Evolutionary conservation across 768 basidiomycete genomes (phyloP), one percentile per base, ranked within the genome.

Genomic region (Kwoniella mangroviensis): DNA sequence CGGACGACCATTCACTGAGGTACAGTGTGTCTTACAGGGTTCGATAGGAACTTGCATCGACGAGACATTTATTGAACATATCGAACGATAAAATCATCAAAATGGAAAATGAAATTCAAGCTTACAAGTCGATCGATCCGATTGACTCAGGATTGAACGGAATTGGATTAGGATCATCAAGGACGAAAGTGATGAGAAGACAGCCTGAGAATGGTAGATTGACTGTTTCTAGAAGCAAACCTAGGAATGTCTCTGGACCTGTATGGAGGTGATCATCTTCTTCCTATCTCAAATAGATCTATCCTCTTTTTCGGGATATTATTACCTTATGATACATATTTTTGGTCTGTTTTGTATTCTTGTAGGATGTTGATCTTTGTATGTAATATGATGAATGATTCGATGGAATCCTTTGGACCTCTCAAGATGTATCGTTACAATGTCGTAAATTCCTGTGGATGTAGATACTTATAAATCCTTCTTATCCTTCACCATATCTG

Each of bases 21-120:
- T 28, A 28, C 6, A 28, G 28, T 28, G 6, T 4, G 6, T 5
- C 6, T 4, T 3, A 28, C 6, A 5, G 28, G 28, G 4, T 28
- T n/a, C 26, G 5, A 40, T 59, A 79, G 75, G 79, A 80, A 67
- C 70, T 80, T 13, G 79, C 77, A 7, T 51, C 73, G 9, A 78
- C 79, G 3, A 75, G 79, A 59, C 70, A 71, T 62, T 41, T 72
- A 52, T 63, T 80, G n/a, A 80, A 80, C 60, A 49, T 45, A 15
- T 70, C 79, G 22, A 73, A 75, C 40, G 70, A 76, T 52, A 57
- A 62, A 34, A 71, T 80, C 26, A 6, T 22, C 10, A 40, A 22
- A 12, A 56, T 80, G 7, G 45, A 68, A 26, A 22, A 57, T 26
- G 79, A 80, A 49, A 62, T 74, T n/a, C 67, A 73, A 12, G 61